phyloP scores from a whole-genome alignment of 2,329 filamentous ascomycete species.

The Pseudogymnoascus sp. region DNA sequence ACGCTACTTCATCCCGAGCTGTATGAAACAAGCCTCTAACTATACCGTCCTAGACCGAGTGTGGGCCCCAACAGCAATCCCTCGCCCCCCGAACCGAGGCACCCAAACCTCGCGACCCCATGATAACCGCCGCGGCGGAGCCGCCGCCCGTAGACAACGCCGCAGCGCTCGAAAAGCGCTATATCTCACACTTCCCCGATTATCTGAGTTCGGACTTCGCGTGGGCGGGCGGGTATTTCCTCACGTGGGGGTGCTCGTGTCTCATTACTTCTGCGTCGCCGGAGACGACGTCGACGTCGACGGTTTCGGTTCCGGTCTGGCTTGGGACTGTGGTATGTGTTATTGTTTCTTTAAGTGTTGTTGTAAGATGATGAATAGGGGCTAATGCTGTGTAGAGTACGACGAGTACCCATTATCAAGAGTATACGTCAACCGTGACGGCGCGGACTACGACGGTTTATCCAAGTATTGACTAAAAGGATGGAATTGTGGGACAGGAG shows the following conservation, averaged over 20 bases:
- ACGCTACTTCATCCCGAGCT: background rate
- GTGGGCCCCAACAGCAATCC: background rate
- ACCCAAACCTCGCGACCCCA: background rate
- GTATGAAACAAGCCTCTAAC: background rate
- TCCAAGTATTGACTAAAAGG: background rate
- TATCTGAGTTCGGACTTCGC: background rate
- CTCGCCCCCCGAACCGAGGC: background rate
- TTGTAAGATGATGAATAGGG: background rate
- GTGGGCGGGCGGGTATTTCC: background rate
- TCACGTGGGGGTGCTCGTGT: background rate
- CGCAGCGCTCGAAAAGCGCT: background rate
- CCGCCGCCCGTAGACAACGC: background rate
- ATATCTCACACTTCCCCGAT: background rate
- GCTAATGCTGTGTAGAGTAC: background rate
- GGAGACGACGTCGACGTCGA: background rate
- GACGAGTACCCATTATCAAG: background rate
- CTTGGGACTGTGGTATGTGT: background rate
- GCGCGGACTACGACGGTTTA: background rate
- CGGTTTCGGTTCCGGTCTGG: background rate
- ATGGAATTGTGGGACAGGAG: background rate
- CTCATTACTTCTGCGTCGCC: background rate
- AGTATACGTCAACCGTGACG: background rate
- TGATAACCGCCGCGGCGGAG: background rate
- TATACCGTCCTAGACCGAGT: background rate
- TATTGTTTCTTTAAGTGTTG: background rate